Base-by-base conservation (phyloP, 2,329 filamentous ascomycete species). In the Neonectria hederae region DNA sequence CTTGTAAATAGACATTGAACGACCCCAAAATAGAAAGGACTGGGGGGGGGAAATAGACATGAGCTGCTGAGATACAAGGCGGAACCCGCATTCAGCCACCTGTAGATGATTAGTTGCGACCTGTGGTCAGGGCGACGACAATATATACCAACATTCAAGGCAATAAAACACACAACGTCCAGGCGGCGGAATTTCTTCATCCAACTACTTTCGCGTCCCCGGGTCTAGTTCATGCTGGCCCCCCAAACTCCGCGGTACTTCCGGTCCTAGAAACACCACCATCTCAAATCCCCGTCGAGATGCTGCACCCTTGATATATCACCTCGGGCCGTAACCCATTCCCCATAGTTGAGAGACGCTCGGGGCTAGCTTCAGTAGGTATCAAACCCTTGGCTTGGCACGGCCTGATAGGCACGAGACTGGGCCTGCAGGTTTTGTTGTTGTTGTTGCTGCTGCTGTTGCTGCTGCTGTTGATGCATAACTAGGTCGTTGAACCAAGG, bases 401-500 rank as follows among this genome's bases (percentile, higher is more conserved):
- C 76, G 24, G 76, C 68, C 56, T 80, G 81, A 61, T 83, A 82
- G 32, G 69, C 75, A 54, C 77, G 78, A 54, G 78, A 76, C 62
- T 83, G 82, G 14, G 80, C 77, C 65, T 84, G 82, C 67, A 83
- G 71, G 32, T 76, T 76, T 60, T 82, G 70, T 32, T 70, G 64
- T n/a, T 65, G 65, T 24, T 72, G 76, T 38, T 76, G 76, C 40
- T 78, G 74, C 26, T 76, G 74, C 40, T 77, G 81, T 28, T 79
- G 78, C 43, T 82, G 80, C 57, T 82, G 80, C 54, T 86, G 83
- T 62, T 87, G 83, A 63, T 86, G 83, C 73, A 88, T 83, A 14
- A 89, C 82, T 17, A 94, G 78, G 72, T 95, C 92, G 67, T 85
- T 87, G 82, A 99, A 99, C 96, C 96, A 99, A 0, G 91, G 92